Percentiles rank a stretch among this genome's conserved stretches.
Conservation (phyloP, 352 stramenopile genomes). For the Pythium rhizo-oryzae region DNA sequence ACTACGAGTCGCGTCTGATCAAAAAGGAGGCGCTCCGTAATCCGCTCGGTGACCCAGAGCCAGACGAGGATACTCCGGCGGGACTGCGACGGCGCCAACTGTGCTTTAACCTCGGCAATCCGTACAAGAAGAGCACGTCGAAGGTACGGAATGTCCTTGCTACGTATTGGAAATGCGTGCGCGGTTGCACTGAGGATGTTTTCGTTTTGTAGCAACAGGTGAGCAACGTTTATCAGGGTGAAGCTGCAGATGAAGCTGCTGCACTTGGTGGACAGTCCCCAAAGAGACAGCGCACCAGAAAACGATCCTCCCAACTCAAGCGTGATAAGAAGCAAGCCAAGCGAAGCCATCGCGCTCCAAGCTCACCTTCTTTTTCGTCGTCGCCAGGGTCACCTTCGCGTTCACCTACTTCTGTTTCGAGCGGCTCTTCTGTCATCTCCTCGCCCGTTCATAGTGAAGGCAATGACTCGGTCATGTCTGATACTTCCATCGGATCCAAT, state of each 20-base stretch:
- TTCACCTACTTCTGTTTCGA: constrained; percentile 59
- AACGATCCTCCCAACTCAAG: constrained; percentile 85
- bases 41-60: constrained; percentile 80
- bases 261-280: constrained; percentile 72
- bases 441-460: constrained; percentile 69
- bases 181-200: too few species aligned
- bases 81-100: constrained; percentile 75
- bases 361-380: constrained; percentile 67
- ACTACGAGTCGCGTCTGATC: constrained; percentile 86
- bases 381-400: constrained; percentile 73
- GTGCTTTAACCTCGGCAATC: constrained; percentile 86
- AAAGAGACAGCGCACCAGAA: constrained; percentile 81
- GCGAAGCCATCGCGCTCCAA: constrained; percentile 59
- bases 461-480: constrained; percentile 58
- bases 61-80: constrained; percentile 80
- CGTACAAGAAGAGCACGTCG: constrained; percentile 89
- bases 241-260: constrained; percentile 86
- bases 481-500: constrained; percentile 66
- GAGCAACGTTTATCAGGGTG: constrained; percentile 84
- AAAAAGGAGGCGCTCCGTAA: constrained; percentile 88
- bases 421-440: constrained; percentile 48
- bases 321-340: constrained; percentile 79
- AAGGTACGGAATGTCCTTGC: constrained; percentile 41
- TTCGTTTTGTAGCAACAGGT: constrained; percentile 37
- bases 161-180: too few species aligned